Base-by-base conservation (phyloP, 257 asterid species). In the Leptodermis oblonga region DNA sequence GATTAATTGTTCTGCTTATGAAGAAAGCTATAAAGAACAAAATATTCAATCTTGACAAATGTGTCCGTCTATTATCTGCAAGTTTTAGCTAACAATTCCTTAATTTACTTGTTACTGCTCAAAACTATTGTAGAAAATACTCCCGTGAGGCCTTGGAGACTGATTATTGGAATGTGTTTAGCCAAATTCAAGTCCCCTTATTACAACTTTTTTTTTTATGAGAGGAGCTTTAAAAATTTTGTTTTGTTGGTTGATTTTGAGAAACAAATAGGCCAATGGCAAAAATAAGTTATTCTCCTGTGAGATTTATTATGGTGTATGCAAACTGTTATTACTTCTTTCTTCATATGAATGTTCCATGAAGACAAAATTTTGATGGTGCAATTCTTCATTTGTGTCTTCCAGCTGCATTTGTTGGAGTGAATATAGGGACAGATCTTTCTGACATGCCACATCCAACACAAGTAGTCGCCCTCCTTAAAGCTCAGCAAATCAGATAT, bases 401-500 rank as follows among this genome's bases (percentile, higher is more conserved):
- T 73, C 70, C 82, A 90, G 97, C 82, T 62, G 85, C 84, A 12
- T 88, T 84, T 52, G 71, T 90, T 25, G 97, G 97, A 14, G 96
- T 87, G 65, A 87, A 90, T 80, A 87, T 90, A 18, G 96, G 96
- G 23, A 86, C 96, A 3, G 82, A 81, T 15, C 91, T 90, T 55
- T 86, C 95, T 0, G 95, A 90, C 74, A 86, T 86, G 91, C 97
- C 95, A 56, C 93, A 90, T 62, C 95, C 97, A 20, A 90, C 97
- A 61, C 97, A 90, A 67, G 95, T 90, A 22, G 97, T 82, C 14
- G 89, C 89, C 34, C 97, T 90, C 74, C 88, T 90, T 28, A 90
- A 88, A 83, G 74, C 83, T 52, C 97, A 90, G 78, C 86, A 86
- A 76, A 85, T 90, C 70, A 83, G 79, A 2, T 81, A 86, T 71